Conservation (phyloP, 352 stramenopile species). For the Globisporangium canariense region DNA sequence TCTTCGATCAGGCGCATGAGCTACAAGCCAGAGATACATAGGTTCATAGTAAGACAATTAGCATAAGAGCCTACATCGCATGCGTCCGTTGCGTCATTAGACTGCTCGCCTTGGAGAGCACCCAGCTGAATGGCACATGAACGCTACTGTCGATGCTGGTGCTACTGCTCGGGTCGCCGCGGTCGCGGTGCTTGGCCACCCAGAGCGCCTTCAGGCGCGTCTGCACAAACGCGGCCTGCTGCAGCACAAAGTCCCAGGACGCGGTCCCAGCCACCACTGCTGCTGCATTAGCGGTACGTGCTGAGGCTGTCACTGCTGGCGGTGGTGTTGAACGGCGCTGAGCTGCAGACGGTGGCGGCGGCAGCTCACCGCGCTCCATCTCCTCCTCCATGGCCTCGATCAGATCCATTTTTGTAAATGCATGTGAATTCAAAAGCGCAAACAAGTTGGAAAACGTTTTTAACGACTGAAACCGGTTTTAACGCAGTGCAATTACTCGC, state of each 20-base stretch:
- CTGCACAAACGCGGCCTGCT: conserved; percentile 41
- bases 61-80: background rate
- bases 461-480: no score
- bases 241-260: conserved; percentile 39
- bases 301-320: background rate
- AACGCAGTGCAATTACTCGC: no score
- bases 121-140: conserved; percentile 49
- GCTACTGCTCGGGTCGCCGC: background rate
- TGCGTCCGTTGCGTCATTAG: no score
- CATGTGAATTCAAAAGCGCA: no score
- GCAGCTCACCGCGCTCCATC: conserved; percentile 23
- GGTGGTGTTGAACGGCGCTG: background rate
- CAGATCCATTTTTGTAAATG: conserved; percentile 39
- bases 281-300: background rate
- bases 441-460: no score
- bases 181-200: conserved; percentile 29
- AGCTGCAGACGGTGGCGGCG: background rate
- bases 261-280: background rate
- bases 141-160: conserved; percentile 3
- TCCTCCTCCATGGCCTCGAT: conserved; percentile 51
- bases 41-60: background rate
- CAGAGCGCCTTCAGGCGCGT: conserved; percentile 37
- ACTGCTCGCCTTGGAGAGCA: conserved; percentile 39
- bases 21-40: conserved; percentile 16
- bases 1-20: conserved; percentile 51